phyloP scores from a whole-genome alignment of 441 rosid species.

The Gossypium schwendimanii region DNA sequence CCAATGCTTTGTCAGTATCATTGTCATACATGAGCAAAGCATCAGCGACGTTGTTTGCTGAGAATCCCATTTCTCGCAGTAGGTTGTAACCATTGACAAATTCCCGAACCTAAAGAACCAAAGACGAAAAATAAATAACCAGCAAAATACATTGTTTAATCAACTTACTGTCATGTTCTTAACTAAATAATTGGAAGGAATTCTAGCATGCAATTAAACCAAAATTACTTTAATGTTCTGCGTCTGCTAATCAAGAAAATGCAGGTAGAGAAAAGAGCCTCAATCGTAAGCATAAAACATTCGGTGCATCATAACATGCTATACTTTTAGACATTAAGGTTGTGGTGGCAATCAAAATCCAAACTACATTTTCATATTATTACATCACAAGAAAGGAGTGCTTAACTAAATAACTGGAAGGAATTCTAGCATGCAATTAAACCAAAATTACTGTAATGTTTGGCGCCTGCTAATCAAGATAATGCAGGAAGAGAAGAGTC shows the following conservation, averaged over 20 bases:
- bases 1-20: slow-evolving; percentile 70
- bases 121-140: not conserved
- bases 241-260: not conserved
- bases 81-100: slow-evolving; percentile 52
- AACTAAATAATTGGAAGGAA: not conserved
- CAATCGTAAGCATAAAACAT: not conserved
- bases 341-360: too few relatives aligned
- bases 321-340: too few relatives aligned
- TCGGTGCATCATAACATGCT: too few relatives aligned
- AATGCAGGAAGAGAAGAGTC: not conserved
- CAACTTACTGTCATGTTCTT: not conserved
- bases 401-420: not conserved
- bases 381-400: too few relatives aligned
- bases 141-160: not conserved
- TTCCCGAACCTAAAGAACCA: slow-evolving; percentile 51
- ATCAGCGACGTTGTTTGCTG: slow-evolving; percentile 55
- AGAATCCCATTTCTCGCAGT: slow-evolving; percentile 79
- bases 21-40: slow-evolving; percentile 61
- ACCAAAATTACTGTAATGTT: not conserved
- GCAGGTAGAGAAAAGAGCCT: not conserved
- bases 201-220: not conserved
- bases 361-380: too few relatives aligned
- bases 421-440: not conserved
- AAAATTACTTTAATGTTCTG: not conserved
- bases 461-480: not conserved